A percentile compares a stretch with the other conserved stretches of the same genome.
phyloP scores from a whole-genome alignment of 306 rosid species.

The Datisca glomerata region DNA sequence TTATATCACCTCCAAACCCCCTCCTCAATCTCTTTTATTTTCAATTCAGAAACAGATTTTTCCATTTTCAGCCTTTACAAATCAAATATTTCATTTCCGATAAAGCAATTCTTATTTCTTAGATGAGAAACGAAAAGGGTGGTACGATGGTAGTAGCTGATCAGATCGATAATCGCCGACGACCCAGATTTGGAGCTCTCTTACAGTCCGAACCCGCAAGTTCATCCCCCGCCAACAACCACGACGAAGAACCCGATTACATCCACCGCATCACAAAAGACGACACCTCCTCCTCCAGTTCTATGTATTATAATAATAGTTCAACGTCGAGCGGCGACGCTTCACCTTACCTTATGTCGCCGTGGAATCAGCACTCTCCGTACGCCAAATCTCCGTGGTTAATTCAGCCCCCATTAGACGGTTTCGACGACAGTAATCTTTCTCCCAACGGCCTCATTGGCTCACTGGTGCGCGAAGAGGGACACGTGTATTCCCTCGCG shows the following conservation, averaged over 20 bases:
- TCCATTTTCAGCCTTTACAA: background rate
- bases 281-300: constrained; percentile 15
- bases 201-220: constrained; percentile 40
- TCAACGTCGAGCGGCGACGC: constrained; percentile 17
- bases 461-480: constrained; percentile 67
- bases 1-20: constrained; percentile 10
- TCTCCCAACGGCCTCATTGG: constrained; percentile 44
- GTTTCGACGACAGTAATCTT: constrained; percentile 7
- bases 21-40: constrained; percentile 5
- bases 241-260: background rate
- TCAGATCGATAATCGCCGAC: constrained; percentile 13
- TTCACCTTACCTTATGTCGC: constrained; percentile 59
- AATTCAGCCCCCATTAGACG: constrained; percentile 7
- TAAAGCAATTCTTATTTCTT: background rate
- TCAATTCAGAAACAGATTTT: background rate
- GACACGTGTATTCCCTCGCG: constrained; percentile 74
- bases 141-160: constrained; percentile 29
- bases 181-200: constrained; percentile 36
- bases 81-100: too few species aligned
- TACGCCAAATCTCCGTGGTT: constrained; percentile 67
- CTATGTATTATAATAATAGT: constrained; percentile 1
- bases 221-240: background rate
- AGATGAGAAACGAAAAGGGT: constrained; percentile 34
- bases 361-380: constrained; percentile 54
- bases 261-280: constrained; percentile 8